Evolutionary conservation across 768 basidiomycete species (phyloP).

Genomic region (Collybia sordida): DNA sequence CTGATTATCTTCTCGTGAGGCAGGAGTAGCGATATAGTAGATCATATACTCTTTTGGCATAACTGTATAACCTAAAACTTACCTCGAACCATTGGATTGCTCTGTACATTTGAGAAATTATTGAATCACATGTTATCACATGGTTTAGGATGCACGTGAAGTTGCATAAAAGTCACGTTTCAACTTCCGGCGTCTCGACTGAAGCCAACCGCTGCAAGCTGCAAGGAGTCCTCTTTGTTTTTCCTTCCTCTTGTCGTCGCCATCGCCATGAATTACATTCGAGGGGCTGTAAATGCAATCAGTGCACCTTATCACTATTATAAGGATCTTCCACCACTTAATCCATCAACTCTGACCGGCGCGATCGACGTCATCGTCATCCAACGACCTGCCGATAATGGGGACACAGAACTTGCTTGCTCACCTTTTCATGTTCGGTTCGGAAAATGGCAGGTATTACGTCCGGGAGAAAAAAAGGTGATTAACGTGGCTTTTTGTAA

Average conservation of each 20-base stretch:
- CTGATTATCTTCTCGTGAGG: no score
- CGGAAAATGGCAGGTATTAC: conserved; percentile 94
- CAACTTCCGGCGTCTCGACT: neutral
- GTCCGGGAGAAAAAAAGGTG: conserved; percentile 93
- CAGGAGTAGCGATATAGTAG: neutral
- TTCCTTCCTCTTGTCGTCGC: conserved; percentile 18
- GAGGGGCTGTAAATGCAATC: conserved; percentile 82
- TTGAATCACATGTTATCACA: conserved; percentile 17
- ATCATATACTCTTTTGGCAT: no score
- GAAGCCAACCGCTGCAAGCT: neutral
- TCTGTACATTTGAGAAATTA: neutral
- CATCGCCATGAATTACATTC: conserved; percentile 82
- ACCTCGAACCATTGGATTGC: no score
- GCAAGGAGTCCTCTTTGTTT: neutral
- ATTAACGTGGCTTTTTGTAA: conserved; percentile 4
- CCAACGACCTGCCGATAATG: conserved; percentile 62
- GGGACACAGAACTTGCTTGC: conserved; percentile 73
- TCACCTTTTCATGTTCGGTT: conserved; percentile 98
- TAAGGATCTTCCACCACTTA: conserved; percentile 81
- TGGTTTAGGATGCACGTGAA: conserved; percentile 12
- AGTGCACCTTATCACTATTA: conserved; percentile 89
- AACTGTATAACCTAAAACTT: neutral
- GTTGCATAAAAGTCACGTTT: no score
- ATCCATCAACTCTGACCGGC: conserved; percentile 94
- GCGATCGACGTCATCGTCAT: conserved; percentile 99